phyloP scores from a whole-genome alignment of 1,284 basidiomycete genomes.

The Grifola frondosa region DNA sequence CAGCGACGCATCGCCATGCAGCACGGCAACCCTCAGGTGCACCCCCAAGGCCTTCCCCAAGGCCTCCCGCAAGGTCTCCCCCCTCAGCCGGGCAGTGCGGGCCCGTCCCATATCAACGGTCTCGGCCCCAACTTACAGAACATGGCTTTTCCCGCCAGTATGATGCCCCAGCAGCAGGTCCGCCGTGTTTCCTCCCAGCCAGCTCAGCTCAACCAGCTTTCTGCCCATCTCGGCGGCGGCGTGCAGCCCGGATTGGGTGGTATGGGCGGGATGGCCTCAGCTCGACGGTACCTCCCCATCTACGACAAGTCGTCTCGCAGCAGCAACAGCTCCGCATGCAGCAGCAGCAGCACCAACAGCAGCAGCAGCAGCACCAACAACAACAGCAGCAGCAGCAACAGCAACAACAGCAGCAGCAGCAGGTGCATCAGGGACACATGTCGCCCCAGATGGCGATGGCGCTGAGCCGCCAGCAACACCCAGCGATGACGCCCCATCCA shows the following conservation, averaged over 20 bases:
- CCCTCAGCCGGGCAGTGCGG: constrained; percentile 32
- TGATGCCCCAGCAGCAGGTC: constrained; percentile 35
- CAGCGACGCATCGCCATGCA: constrained; percentile 27
- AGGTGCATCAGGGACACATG: constrained; percentile 34
- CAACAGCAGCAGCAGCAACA: constrained; percentile 10
- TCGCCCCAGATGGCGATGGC: constrained; percentile 41
- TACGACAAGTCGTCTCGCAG: constrained; percentile 19
- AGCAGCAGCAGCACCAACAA: constrained; percentile 18
- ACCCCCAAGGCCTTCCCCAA: too few relatives aligned
- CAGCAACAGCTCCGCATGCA: constrained; percentile 17
- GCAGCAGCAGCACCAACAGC: constrained; percentile 25
- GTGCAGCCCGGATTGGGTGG: constrained; percentile 41
- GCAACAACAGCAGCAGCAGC: constrained; percentile 20
- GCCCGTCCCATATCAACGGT: constrained; percentile 40
- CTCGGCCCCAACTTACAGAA: constrained; percentile 36
- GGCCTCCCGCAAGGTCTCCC: constrained; percentile 37
- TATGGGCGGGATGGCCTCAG: constrained; percentile 19
- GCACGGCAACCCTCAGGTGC: too few relatives aligned
- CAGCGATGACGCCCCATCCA: constrained; percentile 40
- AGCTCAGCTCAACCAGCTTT: constrained; percentile 36
- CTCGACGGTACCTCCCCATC: constrained; percentile 11
- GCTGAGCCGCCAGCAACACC: constrained; percentile 33
- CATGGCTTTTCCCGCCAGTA: constrained; percentile 41
- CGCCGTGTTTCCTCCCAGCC: constrained; percentile 57
- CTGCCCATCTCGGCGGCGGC: constrained; percentile 33